These are phyloP conservation scores for Berberis thunbergii DNA, from an alignment of 164 flowering plant genomes.

Conservation along the genomic window DNA sequence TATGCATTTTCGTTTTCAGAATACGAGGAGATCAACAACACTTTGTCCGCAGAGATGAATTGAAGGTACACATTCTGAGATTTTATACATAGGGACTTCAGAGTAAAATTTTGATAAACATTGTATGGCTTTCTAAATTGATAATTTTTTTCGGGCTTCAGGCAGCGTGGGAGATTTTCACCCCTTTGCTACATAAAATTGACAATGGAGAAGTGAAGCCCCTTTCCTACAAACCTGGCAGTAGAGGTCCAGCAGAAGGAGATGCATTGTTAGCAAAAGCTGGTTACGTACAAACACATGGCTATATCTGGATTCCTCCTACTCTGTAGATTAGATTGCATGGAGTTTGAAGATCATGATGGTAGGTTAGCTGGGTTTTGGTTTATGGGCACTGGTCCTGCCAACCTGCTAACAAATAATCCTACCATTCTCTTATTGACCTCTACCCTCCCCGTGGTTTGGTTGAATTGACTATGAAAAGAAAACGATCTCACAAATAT, in stretches of 20 bases:
- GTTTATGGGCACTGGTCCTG: background rate
- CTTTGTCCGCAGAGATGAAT: constrained; percentile 93
- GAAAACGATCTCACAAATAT: too few species aligned
- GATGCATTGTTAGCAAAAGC: constrained; percentile 63
- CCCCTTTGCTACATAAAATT: constrained; percentile 83
- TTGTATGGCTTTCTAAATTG: constrained; percentile 1
- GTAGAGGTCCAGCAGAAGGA: constrained; percentile 83
- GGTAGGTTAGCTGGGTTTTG: background rate
- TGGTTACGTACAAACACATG: constrained; percentile 90
- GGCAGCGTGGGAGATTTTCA: constrained; percentile 96
- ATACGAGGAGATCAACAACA: constrained; percentile 96
- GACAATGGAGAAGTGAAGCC: constrained; percentile 68
- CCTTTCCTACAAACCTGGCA: constrained; percentile 64
- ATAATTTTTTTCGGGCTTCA: constrained; percentile 14
- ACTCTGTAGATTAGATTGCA: constrained; percentile 30
- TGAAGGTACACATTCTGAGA: constrained; percentile 43
- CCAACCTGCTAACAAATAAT: background rate
- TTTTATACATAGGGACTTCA: background rate
- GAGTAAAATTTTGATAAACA: background rate
- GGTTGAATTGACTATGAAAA: too few species aligned
- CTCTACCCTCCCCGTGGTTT: too few species aligned
- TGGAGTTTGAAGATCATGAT: background rate
- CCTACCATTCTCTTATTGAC: background rate
- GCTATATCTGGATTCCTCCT: constrained; percentile 92
- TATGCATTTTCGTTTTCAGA: constrained; percentile 30